These are phyloP conservation scores for Nannochloropsis salina DNA, from an alignment of 108 stramenopile genomes.

Conservation along the genomic window DNA sequence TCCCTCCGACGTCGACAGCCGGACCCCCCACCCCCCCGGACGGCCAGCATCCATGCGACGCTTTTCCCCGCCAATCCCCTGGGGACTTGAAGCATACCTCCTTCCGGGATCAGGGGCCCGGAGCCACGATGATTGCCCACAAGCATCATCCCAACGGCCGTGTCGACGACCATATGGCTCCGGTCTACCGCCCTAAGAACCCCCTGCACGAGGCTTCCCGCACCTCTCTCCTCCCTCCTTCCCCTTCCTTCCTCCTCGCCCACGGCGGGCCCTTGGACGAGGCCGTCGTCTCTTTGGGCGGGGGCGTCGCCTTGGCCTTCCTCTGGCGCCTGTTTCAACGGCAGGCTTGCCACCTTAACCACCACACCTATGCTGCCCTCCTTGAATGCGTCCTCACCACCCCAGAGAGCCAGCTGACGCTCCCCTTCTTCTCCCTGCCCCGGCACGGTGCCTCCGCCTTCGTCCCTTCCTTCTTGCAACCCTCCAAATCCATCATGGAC, in stretches of 20 bases:
- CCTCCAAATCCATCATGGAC: neutral
- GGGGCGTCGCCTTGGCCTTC: neutral
- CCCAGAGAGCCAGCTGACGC: neutral
- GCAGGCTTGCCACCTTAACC: neutral
- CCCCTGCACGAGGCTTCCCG: too few relatives aligned
- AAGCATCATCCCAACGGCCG: neutral
- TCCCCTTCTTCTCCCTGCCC: neutral
- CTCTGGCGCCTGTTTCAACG: neutral
- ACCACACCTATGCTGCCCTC: neutral
- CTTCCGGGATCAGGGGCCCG: too few relatives aligned
- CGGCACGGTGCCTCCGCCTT: neutral
- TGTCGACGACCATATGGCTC: too few relatives aligned
- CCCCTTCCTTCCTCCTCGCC: conserved; percentile 13
- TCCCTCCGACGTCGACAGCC: too few relatives aligned
- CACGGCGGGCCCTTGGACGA: neutral
- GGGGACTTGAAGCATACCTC: too few relatives aligned
- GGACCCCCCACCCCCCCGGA: too few relatives aligned
- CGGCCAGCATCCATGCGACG: too few relatives aligned
- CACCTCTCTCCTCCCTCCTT: neutral
- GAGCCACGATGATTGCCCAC: too few relatives aligned
- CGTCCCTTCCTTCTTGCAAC: neutral
- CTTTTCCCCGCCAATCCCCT: neutral
- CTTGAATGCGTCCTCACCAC: conserved; percentile 9
- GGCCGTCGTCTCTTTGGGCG: neutral
- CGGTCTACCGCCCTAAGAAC: too few relatives aligned